Evolutionary conservation across 306 rosid species (phyloP), one percentile per base, ranked within the genome.

Genomic region (Arachis stenosperma): DNA sequence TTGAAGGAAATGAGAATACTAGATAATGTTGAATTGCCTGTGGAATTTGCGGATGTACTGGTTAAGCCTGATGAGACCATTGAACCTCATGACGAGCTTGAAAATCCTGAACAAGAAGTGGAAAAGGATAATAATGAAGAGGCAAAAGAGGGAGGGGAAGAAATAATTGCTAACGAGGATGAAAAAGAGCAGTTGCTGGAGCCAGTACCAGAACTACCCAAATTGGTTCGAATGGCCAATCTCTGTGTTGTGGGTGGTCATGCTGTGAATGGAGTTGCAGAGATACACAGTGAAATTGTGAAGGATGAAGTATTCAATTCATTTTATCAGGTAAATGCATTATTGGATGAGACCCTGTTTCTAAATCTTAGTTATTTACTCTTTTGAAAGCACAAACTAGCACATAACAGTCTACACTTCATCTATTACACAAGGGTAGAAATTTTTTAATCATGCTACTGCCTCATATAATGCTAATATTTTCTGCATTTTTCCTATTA

Each of bases 201-300:
- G 70, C 85, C 95, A 39, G 65, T 73, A 56, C 93, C 90, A 13
- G 90, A 83, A 84, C 98, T 86, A 46, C 96, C 96, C 14, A 94
- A 94, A 86, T 54, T 85, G 84, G 97, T 94, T 70, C 97, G 88
- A 12, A 94, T 94, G 99, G 99, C 99, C 69, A 94, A 94, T 82
- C 96, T 94, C 54, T 88, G 86, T 85, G 96, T 91, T 75, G 99
- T 84, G 69, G 96, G 97, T 73, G 99, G 99, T 83, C 96, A 91
- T 88, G 95, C 95, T 59, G 99, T 94, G 72, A 94, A 94, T 66
- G 99, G 99, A 68, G 99, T 94, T 78, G 99, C 99, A 13, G 97
- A 86, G 90, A 94, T 94, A 81, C 99, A 94, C 65, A 94, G 95
- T 81, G 88, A 94, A 85, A 94, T 94, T 76, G 99, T 94, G 53